Base-by-base conservation (phyloP, 2,329 filamentous ascomycete species). In the Pseudocercospora fuligena region DNA sequence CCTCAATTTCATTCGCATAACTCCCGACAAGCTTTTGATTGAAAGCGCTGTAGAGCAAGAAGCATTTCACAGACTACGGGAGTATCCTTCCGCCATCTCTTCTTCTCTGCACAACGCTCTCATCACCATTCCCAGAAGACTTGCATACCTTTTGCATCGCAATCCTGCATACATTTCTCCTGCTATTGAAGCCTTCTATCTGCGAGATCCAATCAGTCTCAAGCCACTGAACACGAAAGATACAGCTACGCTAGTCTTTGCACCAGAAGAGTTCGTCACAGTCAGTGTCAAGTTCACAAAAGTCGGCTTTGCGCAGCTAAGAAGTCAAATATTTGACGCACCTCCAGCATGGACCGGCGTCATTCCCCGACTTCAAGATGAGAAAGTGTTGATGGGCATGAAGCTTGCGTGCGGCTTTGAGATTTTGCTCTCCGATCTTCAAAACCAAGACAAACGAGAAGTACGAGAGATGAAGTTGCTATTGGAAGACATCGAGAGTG, bases 361-460 rank as follows among this genome's bases (percentile, higher is more conserved):
- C 8, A 72, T 85, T 5, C 82, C 79, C 51, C 74, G 70, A 21
- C 73, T 76, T 19, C 63, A 70, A 5, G 68, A 77, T 76, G 64
- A 80, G 76, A 72, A 83, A 58, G 80, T 83, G 1, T 90, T 94
- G 64, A 82, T 91, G 47, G 94, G 94, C 11, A 94, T 97, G 90
- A 98, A 98, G 77, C 80, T 98, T 9, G 87, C 92, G 0, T 93
- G 90, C 72, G 95, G 94, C 0, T 93, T 97, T 74, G 94, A 99
- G 79, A 95, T 98, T 86, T 84, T 98, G 58, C 81, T 93, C 0
- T 82, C 83, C 9, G 88, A 91, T 71, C 85, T 88, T 0, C 85
- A 90, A 46, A 89, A 90, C 66, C 88, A 86, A 70, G 88, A 92
- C 70, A 91, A 86, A 70, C 85, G 89, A 8, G 79, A 86, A 0